Conservation (phyloP, 1,139 yeast species). For the Yamadazyma kanchanaburiensis region DNA sequence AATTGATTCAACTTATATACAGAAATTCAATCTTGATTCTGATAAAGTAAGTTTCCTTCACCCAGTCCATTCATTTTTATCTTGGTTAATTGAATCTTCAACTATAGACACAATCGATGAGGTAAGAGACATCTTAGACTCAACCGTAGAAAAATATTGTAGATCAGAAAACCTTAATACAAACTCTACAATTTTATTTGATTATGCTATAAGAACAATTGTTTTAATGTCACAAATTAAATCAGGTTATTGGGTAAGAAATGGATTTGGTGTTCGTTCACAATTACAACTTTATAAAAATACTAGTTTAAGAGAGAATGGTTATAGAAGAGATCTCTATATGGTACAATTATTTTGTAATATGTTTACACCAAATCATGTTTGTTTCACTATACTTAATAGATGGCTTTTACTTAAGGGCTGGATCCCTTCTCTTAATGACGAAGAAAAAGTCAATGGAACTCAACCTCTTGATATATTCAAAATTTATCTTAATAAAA, state of each 20-base stretch:
- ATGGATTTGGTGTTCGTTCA: slow-evolving; percentile 64
- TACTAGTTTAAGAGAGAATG: slow-evolving; percentile 80
- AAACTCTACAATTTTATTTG: slow-evolving; percentile 41
- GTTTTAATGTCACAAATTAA: slow-evolving; percentile 55
- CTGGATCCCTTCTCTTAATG: slow-evolving; percentile 22
- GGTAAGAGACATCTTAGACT: slow-evolving; percentile 16
- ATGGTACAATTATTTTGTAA: slow-evolving; percentile 67
- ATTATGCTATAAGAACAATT: slow-evolving; percentile 73
- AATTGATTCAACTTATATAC: slow-evolving; percentile 20
- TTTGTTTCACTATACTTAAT: slow-evolving; percentile 56
- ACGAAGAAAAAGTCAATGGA: slow-evolving; percentile 1
- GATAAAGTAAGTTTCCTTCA: slow-evolving; percentile 71
- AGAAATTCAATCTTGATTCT: slow-evolving; percentile 23
- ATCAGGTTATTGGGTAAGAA: slow-evolving; percentile 60
- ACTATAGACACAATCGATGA: slow-evolving; percentile 23
- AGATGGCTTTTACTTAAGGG: slow-evolving; percentile 69
- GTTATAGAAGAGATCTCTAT: slow-evolving; percentile 73
- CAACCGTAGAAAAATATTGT: slow-evolving; percentile 3
- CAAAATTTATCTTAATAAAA: slow-evolving; percentile 1
- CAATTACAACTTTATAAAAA: slow-evolving; percentile 80
- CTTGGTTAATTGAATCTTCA: slow-evolving; percentile 65
- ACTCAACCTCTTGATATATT: slow-evolving; percentile 1
- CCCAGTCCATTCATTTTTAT: slow-evolving; percentile 71
- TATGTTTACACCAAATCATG: slow-evolving; percentile 53
- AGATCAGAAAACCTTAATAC: background rate